Evolutionary conservation across 441 rosid species (phyloP).

Genomic region (Populus hybrid): DNA sequence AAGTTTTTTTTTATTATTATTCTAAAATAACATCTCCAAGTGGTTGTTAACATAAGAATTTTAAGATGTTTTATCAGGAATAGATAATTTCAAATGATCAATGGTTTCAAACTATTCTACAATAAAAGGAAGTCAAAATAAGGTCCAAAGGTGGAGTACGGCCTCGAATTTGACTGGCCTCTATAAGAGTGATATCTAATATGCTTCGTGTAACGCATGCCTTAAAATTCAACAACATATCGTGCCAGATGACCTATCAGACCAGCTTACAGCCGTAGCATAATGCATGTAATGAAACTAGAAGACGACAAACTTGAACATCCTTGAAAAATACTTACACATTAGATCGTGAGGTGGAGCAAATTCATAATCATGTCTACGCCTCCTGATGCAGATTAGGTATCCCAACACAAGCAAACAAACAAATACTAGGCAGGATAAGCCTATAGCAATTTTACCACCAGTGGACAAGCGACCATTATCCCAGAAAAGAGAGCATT

Average conservation of each 20-base stretch:
- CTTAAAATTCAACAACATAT: not conserved
- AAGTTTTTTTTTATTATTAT: not conserved
- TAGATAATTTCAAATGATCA: not conserved
- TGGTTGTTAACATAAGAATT: not conserved
- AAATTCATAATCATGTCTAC: constrained; percentile 85
- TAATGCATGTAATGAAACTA: not conserved
- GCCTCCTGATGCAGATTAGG: constrained; percentile 58
- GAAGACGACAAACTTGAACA: constrained; percentile 1
- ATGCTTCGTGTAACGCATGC: not conserved
- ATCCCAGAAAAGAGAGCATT: constrained; percentile 82
- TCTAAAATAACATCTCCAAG: not conserved
- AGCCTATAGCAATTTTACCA: constrained; percentile 69
- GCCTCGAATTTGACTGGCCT: not conserved
- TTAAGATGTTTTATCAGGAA: not conserved
- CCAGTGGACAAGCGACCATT: constrained; percentile 78
- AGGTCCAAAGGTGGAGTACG: not conserved
- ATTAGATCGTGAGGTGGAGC: constrained; percentile 82
- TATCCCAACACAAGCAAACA: constrained; percentile 40
- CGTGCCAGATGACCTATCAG: not conserved
- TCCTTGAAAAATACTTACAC: constrained; percentile 51
- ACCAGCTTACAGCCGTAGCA: not conserved
- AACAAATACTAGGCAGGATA: constrained; percentile 49
- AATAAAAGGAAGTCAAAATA: not conserved
- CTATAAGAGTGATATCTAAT: not conserved
- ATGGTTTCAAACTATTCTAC: not conserved